Evolutionary conservation across 2,329 filamentous ascomycete genomes (phyloP), one percentile per base, ranked within the genome.

Genomic region (Curvularia eragrostidis): DNA sequence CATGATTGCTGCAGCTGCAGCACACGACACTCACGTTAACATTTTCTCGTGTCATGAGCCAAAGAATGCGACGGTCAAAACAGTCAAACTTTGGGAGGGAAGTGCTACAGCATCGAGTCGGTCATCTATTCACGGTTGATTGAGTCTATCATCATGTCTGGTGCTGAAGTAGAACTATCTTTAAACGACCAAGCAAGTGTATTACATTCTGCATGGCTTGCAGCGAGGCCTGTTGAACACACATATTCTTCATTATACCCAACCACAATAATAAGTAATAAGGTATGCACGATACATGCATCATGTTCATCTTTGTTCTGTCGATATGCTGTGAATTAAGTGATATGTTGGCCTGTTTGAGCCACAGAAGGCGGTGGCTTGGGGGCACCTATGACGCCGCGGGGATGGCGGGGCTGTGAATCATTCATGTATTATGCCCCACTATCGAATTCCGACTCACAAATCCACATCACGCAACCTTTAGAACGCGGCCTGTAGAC

Each of bases 1-100:
- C 79, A 89, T 97, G 77, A 84, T 99, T 61, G 93, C 92, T 34
- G 95, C 91, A 69, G 91, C 93, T 1, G 91, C 93, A 3, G 84
- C 91, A 42, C 91, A 93, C 54, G 93, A 97, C 73, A 87, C 93
- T 59, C 91, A 97, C 74, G 88, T 99, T 71, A 97, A 96, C 75
- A 83, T 98, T 26, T 96, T 94, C 71, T 88, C 86, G 10, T 76
- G 74, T 47, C 62, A 69, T 18, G 72, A 72, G 34, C 66, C 65
- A 2, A 71, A 67, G 51, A 62, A 69, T 15, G 32, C 64, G 3
- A 54, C 59, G 15, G 38, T 62, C 23, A 71, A 71, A 61, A 74
- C 71, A 15, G 71, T 75, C 23, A 73, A 73, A 39, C 50, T 73
- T 18, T 76, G 73, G 72, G 74, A 76, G 19, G 72, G 69, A 23